Conservation (phyloP, 768 basidiomycete genomes). For the Phaeolepiota aurea region DNA sequence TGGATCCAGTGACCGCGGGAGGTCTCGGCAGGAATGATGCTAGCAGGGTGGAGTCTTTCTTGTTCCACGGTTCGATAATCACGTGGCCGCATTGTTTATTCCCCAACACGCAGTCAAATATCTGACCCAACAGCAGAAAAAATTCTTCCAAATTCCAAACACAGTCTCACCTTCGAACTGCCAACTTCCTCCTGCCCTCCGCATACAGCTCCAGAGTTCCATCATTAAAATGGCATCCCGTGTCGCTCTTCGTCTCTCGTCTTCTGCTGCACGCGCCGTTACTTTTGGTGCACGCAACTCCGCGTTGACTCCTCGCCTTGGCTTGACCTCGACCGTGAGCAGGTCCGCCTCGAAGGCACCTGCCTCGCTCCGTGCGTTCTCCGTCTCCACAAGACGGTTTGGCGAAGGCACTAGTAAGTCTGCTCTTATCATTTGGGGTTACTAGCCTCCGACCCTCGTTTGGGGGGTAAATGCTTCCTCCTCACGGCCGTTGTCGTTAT, state of each 20-base stretch:
- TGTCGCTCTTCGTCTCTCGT: background rate
- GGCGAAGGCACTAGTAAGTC: slow-evolving; percentile 39
- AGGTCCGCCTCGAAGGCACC: background rate
- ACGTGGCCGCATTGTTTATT: too few relatives aligned
- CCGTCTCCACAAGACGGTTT: slow-evolving; percentile 31
- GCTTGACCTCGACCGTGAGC: background rate
- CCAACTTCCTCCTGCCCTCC: background rate
- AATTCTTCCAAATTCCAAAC: too few relatives aligned
- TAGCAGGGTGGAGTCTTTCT: too few relatives aligned
- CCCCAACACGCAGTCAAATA: too few relatives aligned
- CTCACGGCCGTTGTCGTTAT: background rate
- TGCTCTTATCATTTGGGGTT: slow-evolving; percentile 8
- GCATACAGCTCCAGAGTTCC: background rate
- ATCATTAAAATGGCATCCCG: background rate
- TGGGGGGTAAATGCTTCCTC: background rate
- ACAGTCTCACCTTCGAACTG: too few relatives aligned
- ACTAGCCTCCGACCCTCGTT: background rate
- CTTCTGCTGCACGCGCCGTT: background rate
- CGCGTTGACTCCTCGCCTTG: background rate
- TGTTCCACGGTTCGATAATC: too few relatives aligned
- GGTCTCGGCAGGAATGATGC: too few relatives aligned
- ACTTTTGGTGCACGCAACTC: background rate
- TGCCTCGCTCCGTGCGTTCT: slow-evolving; percentile 34
- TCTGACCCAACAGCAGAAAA: too few relatives aligned
- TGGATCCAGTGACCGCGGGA: slow-evolving; percentile 30